Conservation (phyloP, 2,329 filamentous ascomycete species). For the Gliomastix tumulicola region DNA sequence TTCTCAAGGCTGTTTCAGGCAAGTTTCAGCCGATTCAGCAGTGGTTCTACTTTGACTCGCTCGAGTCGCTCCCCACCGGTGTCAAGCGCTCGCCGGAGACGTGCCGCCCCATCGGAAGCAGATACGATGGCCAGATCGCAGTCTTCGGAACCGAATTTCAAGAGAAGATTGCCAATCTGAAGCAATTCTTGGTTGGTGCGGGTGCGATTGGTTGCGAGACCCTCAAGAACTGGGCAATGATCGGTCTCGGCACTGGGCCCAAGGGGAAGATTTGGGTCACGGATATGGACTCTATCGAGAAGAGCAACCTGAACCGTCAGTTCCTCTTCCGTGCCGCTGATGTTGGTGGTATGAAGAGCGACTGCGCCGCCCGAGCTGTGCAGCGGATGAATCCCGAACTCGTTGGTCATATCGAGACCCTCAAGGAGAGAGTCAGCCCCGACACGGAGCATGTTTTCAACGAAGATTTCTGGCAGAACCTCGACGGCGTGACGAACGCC, state of each 20-base stretch:
- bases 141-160: slow-evolving; percentile 93
- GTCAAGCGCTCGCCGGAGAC: slow-evolving; percentile 73
- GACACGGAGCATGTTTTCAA: slow-evolving; percentile 95
- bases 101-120: slow-evolving; percentile 76
- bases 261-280: slow-evolving; percentile 87
- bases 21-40: slow-evolving; percentile 96
- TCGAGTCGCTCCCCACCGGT: slow-evolving; percentile 84
- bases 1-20: slow-evolving; percentile 92
- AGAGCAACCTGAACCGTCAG: slow-evolving; percentile 96
- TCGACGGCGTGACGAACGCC: slow-evolving; percentile 94
- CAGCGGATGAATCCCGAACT: slow-evolving; percentile 94
- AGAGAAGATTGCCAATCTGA: slow-evolving; percentile 84
- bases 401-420: slow-evolving; percentile 72
- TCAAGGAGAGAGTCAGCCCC: slow-evolving; percentile 83
- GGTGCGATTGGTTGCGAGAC: slow-evolving; percentile 98
- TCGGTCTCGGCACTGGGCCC: slow-evolving; percentile 83
- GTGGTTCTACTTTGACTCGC: slow-evolving; percentile 94
- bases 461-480: slow-evolving; percentile 78
- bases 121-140: slow-evolving; percentile 95
- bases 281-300: slow-evolving; percentile 98
- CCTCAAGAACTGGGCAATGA: slow-evolving; percentile 99
- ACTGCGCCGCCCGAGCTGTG: slow-evolving; percentile 83
- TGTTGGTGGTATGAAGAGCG: slow-evolving; percentile 94
- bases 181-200: slow-evolving; percentile 90
- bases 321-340: slow-evolving; percentile 93